Percentiles rank a stretch among this genome's conserved stretches.
Conservation (phyloP, 768 basidiomycete species). For the Kwoniella newhampshirensis region DNA sequence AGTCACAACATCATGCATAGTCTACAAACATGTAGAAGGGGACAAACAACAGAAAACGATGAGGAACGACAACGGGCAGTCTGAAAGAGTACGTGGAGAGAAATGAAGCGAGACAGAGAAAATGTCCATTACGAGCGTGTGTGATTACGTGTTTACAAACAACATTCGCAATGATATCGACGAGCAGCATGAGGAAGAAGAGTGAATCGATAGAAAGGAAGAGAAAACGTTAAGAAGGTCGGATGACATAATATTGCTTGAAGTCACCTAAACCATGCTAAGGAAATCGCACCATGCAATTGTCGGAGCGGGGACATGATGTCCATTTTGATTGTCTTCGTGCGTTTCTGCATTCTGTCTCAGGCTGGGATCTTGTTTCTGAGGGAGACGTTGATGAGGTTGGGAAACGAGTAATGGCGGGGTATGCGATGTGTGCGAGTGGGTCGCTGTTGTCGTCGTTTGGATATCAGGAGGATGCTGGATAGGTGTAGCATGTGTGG, state of each 20-base stretch:
- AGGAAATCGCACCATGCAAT: conserved; percentile 22
- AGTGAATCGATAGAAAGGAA: not conserved
- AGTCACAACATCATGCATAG: too few relatives aligned
- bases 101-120: too few relatives aligned
- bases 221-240: not conserved
- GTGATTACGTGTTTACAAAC: conserved; percentile 1
- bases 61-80: too few relatives aligned
- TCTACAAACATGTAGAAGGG: too few relatives aligned
- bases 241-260: not conserved
- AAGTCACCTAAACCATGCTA: conserved; percentile 9
- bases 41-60: too few relatives aligned
- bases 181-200: not conserved
- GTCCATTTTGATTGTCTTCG: not conserved
- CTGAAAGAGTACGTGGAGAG: too few relatives aligned
- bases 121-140: not conserved
- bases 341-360: not conserved
- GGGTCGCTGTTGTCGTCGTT: not conserved
- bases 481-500: not conserved
- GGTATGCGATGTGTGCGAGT: not conserved
- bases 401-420: not conserved
- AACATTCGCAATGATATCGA: not conserved
- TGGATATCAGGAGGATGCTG: not conserved
- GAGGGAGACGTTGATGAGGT: not conserved
- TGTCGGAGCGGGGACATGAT: conserved; percentile 10
- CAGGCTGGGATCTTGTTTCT: not conserved